Percentiles rank a stretch among this genome's conserved stretches.
Conservation (phyloP, 176 grass and related monocot genomes). For the Musa itinerans region DNA sequence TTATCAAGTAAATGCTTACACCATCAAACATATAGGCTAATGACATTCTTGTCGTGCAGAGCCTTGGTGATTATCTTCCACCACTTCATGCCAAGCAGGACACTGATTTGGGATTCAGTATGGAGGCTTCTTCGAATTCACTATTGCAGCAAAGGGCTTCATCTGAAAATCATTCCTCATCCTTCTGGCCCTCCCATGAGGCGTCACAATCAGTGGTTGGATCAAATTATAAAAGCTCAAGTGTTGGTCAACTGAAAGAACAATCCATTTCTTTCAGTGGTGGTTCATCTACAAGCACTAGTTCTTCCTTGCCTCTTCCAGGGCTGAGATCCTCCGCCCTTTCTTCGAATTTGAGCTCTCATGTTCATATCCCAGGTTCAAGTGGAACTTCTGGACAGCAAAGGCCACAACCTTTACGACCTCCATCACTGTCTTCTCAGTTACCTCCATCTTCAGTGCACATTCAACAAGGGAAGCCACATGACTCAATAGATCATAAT, state of each 20-base stretch:
- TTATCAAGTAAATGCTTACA: background rate
- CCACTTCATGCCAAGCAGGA: slow-evolving; percentile 31
- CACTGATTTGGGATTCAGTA: slow-evolving; percentile 32
- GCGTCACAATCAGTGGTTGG: slow-evolving; percentile 22
- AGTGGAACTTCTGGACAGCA: slow-evolving; percentile 35
- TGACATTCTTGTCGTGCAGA: slow-evolving; percentile 28
- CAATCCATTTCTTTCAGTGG: slow-evolving; percentile 21
- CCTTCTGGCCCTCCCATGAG: slow-evolving; percentile 28
- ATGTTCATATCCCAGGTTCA: slow-evolving; percentile 26
- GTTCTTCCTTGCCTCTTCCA: slow-evolving; percentile 38
- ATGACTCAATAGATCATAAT: slow-evolving; percentile 39
- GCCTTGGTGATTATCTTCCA: slow-evolving; percentile 36
- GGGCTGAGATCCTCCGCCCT: slow-evolving; percentile 28
- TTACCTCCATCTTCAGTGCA: slow-evolving; percentile 28
- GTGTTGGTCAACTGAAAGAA: slow-evolving; percentile 32
- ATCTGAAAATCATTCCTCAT: slow-evolving; percentile 20
- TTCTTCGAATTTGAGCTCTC: slow-evolving; percentile 32
- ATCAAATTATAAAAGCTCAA: slow-evolving; percentile 35
- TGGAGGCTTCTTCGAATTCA: slow-evolving; percentile 27
- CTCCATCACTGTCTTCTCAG: slow-evolving; percentile 37
- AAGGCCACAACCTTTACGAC: slow-evolving; percentile 52
- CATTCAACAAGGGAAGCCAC: slow-evolving; percentile 35
- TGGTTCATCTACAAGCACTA: slow-evolving; percentile 27
- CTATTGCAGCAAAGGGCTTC: slow-evolving; percentile 26
- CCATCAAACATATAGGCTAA: background rate